phyloP scores from a whole-genome alignment of 495 filamentous ascomycete genomes.

The Xylaria flabelliformis region DNA sequence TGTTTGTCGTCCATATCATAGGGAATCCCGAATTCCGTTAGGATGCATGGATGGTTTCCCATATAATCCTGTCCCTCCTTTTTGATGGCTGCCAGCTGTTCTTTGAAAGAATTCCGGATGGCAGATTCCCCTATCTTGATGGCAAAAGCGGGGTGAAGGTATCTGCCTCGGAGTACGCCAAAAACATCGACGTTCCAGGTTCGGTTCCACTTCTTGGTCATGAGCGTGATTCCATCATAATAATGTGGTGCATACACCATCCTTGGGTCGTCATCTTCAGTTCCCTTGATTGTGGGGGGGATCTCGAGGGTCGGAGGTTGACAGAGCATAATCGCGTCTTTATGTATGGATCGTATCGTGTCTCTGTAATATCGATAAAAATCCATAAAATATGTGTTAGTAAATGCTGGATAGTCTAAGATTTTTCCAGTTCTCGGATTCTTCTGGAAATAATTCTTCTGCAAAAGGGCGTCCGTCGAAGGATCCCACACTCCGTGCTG shows the following conservation, averaged over 20 bases:
- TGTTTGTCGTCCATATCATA: constrained; percentile 98
- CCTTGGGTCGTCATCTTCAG: constrained; percentile 83
- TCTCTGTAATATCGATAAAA: constrained; percentile 80
- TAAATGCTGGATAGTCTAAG: constrained; percentile 83
- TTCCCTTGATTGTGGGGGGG: constrained; percentile 86
- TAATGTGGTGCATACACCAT: constrained; percentile 95
- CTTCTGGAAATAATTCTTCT: constrained; percentile 87
- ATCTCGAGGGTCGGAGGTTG: constrained; percentile 93
- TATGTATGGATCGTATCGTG: constrained; percentile 75
- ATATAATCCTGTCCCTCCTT: constrained; percentile 90
- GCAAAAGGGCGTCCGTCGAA: constrained; percentile 72
- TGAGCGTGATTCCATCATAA: constrained; percentile 94
- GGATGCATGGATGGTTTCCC: constrained; percentile 87
- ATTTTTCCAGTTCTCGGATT: constrained; percentile 71
- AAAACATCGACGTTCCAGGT: constrained; percentile 97
- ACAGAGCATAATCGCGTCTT: constrained; percentile 84
- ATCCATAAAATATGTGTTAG: constrained; percentile 85
- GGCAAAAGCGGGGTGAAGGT: constrained; percentile 84
- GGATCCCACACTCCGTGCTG: constrained; percentile 97
- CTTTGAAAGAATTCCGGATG: constrained; percentile 90
- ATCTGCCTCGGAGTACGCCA: constrained; percentile 86
- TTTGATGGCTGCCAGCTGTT: constrained; percentile 86
- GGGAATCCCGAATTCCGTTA: constrained; percentile 96
- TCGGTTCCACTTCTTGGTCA: constrained; percentile 99
- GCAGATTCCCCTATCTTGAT: constrained; percentile 93